Evolutionary conservation across 2,329 filamentous ascomycete species (phyloP).

Genomic region (Cryphonectria radicalis): DNA sequence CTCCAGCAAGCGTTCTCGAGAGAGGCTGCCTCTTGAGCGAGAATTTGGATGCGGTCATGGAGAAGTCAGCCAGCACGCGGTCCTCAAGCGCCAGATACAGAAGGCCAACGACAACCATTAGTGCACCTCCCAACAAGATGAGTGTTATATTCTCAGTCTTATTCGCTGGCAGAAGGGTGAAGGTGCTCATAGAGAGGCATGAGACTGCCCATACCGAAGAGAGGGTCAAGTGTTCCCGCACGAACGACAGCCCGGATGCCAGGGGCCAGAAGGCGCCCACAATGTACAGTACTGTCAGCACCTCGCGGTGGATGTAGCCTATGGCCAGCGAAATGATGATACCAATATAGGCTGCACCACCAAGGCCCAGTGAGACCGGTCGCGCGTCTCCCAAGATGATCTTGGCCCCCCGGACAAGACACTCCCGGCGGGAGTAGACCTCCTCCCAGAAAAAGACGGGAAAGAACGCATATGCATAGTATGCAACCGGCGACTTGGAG

Average conservation of each 20-base stretch:
- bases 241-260: constrained; percentile 73
- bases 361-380: constrained; percentile 55
- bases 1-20: constrained; percentile 65
- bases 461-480: constrained; percentile 92
- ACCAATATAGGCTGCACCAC: constrained; percentile 69
- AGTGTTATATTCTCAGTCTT: constrained; percentile 78
- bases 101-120: constrained; percentile 79
- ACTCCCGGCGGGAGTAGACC: constrained; percentile 77
- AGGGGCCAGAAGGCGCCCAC: constrained; percentile 78
- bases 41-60: constrained; percentile 34
- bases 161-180: constrained; percentile 85
- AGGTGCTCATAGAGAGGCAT: constrained; percentile 83
- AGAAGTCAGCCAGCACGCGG: constrained; percentile 52
- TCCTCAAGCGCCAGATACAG: constrained; percentile 83
- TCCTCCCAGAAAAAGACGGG: constrained; percentile 97
- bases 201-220: constrained; percentile 74
- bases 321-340: constrained; percentile 83
- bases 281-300: constrained; percentile 81
- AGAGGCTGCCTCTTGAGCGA: constrained; percentile 45
- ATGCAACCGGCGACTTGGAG: constrained; percentile 79
- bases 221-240: constrained; percentile 67
- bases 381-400: constrained; percentile 69
- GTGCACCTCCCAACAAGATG: constrained; percentile 73
- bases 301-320: constrained; percentile 88
- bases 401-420: constrained; percentile 67